Base-by-base conservation (phyloP, 2,329 filamentous ascomycete species). In the Pseudocercospora vitis region DNA sequence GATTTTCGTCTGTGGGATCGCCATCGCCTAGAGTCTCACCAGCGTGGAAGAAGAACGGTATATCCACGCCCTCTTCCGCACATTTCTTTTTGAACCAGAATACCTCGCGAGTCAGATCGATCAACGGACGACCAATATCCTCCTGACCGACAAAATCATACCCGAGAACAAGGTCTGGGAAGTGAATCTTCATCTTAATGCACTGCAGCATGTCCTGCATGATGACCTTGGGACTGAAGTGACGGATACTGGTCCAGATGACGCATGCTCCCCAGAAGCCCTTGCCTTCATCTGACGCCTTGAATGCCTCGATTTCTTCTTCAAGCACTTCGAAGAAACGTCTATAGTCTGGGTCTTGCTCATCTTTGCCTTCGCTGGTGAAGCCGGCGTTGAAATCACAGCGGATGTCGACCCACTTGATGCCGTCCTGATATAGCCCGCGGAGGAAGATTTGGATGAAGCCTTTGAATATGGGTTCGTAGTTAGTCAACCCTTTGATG, bases 21-120 rank as follows among this genome's bases (percentile, higher is more conserved):
- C 90, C 91, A 56, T 88, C 84, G 12, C 89, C 90, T 0, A 95
- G 82, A 28, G 85, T 89, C 73, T 96, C 91, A 60, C 91, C 92
- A 0, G 92, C 91, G 70, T 96, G 91, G 76, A 97, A 95, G 77
- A 95, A 95, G 76, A 96, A 96, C 0, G 92, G 92, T 7, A 99
- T 84, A 46, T 90, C 83, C 31, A 96, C 81, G 2, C 81, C 83
- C 65, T 90, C 86, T 66, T 88, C 80, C 0, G 83, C 81, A 69
- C 91, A 96, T 63, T 87, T 83, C 71, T 92, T 91, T 60, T 86
- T 85, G 79, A 97, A 96, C 90, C 90, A 96, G 71, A 96, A 92
- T 0, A 97, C 76, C 65, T 95, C 84, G 0, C 91, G 91, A 0
- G 92, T 80, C 3, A 95, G 74, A 61, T 94, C 88, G 24, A 81